These are phyloP conservation scores for Lophium mytilinum DNA, from an alignment of 495 filamentous ascomycete genomes.

Conservation along the genomic window DNA sequence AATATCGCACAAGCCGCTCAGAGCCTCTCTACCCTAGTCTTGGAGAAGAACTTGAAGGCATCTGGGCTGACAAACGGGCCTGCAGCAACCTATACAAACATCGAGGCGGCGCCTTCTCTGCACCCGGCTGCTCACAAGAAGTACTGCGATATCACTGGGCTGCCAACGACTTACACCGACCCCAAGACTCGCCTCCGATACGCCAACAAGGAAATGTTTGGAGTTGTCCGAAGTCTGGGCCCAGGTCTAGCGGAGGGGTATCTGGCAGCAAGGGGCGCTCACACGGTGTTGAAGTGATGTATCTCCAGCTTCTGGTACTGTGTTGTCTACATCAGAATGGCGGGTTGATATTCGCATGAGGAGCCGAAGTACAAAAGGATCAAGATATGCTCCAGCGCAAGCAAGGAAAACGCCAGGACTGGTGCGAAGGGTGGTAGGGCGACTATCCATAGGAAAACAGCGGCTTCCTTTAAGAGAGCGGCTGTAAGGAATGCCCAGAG, in stretches of 20 bases:
- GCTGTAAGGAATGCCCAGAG: no score
- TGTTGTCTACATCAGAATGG: no score
- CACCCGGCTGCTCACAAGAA: constrained; percentile 63
- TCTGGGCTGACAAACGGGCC: constrained; percentile 45
- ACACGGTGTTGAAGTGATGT: constrained; percentile 78
- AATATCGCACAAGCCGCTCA: constrained; percentile 79
- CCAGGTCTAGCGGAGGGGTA: constrained; percentile 79
- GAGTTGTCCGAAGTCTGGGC: constrained; percentile 62
- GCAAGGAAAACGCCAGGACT: no score
- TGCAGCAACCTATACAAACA: constrained; percentile 84
- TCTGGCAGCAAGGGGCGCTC: constrained; percentile 79
- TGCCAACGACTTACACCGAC: constrained; percentile 81
- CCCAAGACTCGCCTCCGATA: constrained; percentile 89
- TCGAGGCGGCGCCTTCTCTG: constrained; percentile 81
- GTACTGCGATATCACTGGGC: constrained; percentile 92
- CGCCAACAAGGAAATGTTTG: constrained; percentile 82
- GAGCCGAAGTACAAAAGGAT: no score
- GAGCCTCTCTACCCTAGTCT: constrained; percentile 72
- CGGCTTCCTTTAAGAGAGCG: no score
- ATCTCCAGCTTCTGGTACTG: no score
- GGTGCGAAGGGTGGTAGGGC: no score
- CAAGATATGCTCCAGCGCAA: no score
- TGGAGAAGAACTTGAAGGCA: constrained; percentile 53
- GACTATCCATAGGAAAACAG: no score
- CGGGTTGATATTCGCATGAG: no score